phyloP scores from a whole-genome alignment of 2,329 filamentous ascomycete genomes.

The Lecanoromycetidae sp. region DNA sequence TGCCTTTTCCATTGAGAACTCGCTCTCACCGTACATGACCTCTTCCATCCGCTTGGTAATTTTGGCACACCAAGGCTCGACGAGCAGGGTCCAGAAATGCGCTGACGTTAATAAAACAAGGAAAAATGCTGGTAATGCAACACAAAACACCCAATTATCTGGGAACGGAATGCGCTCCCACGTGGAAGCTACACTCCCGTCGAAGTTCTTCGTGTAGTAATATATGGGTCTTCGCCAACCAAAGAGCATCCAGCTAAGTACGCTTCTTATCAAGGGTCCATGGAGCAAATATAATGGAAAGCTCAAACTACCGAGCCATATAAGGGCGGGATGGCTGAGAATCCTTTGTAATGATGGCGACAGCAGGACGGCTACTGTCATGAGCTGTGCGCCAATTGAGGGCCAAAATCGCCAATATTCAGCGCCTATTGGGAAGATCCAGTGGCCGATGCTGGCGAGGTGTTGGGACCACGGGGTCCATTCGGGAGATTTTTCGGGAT shows the following conservation, averaged over 20 bases:
- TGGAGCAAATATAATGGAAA: constrained; percentile 19
- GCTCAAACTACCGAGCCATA: constrained; percentile 16
- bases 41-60: constrained; percentile 4
- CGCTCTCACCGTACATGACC: constrained; percentile 3
- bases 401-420: constrained; percentile 16
- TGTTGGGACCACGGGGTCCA: constrained; percentile 13
- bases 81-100: constrained; percentile 9
- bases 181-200: background rate
- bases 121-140: constrained; percentile 5
- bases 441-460: constrained; percentile 4
- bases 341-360: constrained; percentile 7
- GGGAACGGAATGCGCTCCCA: constrained; percentile 7
- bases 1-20: background rate
- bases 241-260: constrained; percentile 18
- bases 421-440: constrained; percentile 12
- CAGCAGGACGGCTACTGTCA: constrained; percentile 15
- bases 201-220: background rate
- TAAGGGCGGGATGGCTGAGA: constrained; percentile 12
- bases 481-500: constrained; percentile 12
- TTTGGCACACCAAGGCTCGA: constrained; percentile 11
- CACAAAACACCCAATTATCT: constrained; percentile 8
- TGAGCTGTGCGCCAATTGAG: constrained; percentile 12
- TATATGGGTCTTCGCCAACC: constrained; percentile 10
- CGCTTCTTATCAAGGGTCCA: constrained; percentile 15
- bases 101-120: background rate